phyloP scores from a whole-genome alignment of 345 rosid genomes.

The Gossypium rotundifolium region DNA sequence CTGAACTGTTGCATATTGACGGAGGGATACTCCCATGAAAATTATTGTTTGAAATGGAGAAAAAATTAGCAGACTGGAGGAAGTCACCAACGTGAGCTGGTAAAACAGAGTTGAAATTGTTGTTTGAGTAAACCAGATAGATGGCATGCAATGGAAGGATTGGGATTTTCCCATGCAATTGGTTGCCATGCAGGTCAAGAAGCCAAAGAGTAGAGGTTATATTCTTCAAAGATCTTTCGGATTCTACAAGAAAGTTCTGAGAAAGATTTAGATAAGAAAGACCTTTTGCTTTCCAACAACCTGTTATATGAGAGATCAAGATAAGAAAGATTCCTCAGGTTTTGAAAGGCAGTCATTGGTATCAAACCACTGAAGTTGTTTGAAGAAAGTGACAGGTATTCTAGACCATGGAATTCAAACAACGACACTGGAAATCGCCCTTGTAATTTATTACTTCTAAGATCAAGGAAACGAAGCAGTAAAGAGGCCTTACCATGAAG shows the following conservation, averaged over 20 bases:
- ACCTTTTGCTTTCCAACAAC: slow-evolving; percentile 20
- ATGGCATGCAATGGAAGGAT: background rate
- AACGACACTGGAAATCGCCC: slow-evolving; percentile 21
- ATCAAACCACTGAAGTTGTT: slow-evolving; percentile 41
- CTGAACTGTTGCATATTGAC: slow-evolving; percentile 24
- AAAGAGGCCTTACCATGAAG: background rate
- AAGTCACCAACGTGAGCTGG: slow-evolving; percentile 20
- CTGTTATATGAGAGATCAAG: slow-evolving; percentile 46
- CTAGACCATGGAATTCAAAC: slow-evolving; percentile 21
- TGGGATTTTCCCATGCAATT: slow-evolving; percentile 28
- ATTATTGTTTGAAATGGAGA: slow-evolving; percentile 32
- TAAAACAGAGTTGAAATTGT: slow-evolving; percentile 16
- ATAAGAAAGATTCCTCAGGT: slow-evolving; percentile 22
- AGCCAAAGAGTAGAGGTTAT: background rate
- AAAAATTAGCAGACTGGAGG: background rate
- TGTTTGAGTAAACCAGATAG: slow-evolving; percentile 30
- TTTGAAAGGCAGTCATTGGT: slow-evolving; percentile 11
- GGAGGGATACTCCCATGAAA: slow-evolving; percentile 27
- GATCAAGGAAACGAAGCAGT: slow-evolving; percentile 22
- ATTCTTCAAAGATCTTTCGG: slow-evolving; percentile 7
- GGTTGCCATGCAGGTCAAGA: slow-evolving; percentile 31
- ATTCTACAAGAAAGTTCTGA: background rate
- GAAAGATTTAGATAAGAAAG: slow-evolving; percentile 20
- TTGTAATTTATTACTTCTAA: slow-evolving; percentile 32
- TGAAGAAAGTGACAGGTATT: slow-evolving; percentile 29